Evolutionary conservation across 2,329 filamentous ascomycete genomes (phyloP).

Genomic region (Xylariales sp.): DNA sequence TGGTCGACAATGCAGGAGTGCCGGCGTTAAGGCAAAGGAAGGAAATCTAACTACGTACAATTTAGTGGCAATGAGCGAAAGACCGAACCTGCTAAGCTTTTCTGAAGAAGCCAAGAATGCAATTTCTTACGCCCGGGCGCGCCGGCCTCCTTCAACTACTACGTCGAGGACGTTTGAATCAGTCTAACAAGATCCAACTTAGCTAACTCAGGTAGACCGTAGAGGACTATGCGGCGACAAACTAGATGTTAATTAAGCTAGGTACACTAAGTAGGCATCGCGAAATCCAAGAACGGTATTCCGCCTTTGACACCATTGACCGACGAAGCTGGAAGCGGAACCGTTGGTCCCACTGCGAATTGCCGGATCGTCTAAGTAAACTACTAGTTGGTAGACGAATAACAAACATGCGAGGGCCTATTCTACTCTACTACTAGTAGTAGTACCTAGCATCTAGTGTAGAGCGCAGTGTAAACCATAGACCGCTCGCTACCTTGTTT

Average conservation of each 20-base stretch:
- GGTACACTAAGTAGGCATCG: not conserved
- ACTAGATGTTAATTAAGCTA: no score
- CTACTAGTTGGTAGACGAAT: not conserved
- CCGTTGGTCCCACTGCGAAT: slow-evolving; percentile 27
- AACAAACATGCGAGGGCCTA: not conserved
- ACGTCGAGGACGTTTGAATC: no score
- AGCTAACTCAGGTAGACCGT: not conserved
- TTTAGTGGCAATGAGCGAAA: not conserved
- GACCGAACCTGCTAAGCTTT: not conserved
- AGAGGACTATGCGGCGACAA: not conserved
- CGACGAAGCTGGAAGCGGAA: slow-evolving; percentile 11
- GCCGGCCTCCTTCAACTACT: not conserved
- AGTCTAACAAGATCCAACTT: not conserved
- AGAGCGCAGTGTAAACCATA: slow-evolving; percentile 21
- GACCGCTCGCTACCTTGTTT: slow-evolving; percentile 31
- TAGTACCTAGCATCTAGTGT: not conserved
- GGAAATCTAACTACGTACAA: not conserved
- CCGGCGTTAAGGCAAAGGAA: slow-evolving; percentile 2
- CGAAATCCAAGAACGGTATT: slow-evolving; percentile 29
- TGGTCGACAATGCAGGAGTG: slow-evolving; percentile 3
- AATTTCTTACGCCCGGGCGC: not conserved
- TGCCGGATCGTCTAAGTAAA: slow-evolving; percentile 26
- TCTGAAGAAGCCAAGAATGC: not conserved
- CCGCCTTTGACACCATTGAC: slow-evolving; percentile 19
- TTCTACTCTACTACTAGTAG: not conserved